Percentiles rank a stretch among this genome's conserved stretches.
phyloP scores from a whole-genome alignment of 75 land plant species.

The Cupressus sempervirens region DNA sequence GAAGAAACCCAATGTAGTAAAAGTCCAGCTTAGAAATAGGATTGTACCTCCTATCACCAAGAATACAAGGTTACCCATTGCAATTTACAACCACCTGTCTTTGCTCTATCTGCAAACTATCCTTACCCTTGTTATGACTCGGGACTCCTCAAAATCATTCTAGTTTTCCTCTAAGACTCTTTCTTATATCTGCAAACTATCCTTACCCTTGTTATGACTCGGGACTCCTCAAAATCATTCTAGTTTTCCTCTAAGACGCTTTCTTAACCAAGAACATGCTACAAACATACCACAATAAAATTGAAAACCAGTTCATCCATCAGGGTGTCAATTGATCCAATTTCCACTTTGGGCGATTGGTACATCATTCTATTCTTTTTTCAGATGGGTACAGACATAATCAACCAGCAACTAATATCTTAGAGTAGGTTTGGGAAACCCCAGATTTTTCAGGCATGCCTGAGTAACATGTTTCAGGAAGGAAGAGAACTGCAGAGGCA shows the following conservation, averaged over 20 bases:
- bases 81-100: not conserved
- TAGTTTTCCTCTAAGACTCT: not conserved
- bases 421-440: not conserved
- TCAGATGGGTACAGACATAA: not conserved
- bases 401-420: not conserved
- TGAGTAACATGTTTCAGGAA: not conserved
- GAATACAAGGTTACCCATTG: not conserved
- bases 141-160: not conserved
- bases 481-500: not conserved
- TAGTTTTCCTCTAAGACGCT: not conserved
- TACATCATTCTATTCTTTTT: not conserved
- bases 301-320: too few species aligned
- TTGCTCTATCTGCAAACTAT: not conserved
- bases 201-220: not conserved
- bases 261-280: not conserved
- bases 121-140: not conserved
- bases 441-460: not conserved
- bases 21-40: not conserved
- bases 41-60: not conserved
- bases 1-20: not conserved
- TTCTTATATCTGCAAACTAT: not conserved
- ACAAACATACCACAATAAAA: not conserved
- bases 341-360: not conserved
- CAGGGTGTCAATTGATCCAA: not conserved
- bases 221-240: not conserved